These are phyloP conservation scores for Posidonia oceanica DNA, from an alignment of 116 monocot genomes.

Conservation along the genomic window DNA sequence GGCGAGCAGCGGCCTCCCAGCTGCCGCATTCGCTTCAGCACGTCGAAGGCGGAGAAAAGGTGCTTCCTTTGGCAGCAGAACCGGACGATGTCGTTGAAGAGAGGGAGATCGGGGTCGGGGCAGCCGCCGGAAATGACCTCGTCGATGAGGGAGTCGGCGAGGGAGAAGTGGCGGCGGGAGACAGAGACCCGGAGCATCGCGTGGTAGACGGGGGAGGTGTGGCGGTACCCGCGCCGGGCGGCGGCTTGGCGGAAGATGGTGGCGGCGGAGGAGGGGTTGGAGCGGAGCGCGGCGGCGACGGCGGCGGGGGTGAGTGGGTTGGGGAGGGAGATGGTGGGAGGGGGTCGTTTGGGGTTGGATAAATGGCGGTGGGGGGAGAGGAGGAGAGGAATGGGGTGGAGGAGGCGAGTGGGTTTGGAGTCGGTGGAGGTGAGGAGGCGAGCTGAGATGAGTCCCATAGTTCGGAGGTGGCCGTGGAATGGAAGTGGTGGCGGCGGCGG, in stretches of 20 bases:
- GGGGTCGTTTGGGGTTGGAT: slow-evolving; percentile 2
- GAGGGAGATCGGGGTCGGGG: slow-evolving; percentile 34
- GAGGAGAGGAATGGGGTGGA: background rate
- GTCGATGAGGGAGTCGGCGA: slow-evolving; percentile 46
- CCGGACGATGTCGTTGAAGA: slow-evolving; percentile 46
- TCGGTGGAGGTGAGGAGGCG: too few relatives aligned
- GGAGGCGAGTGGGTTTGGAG: background rate
- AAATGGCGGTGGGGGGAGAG: background rate
- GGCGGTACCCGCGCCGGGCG: slow-evolving; percentile 48
- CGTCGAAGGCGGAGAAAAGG: slow-evolving; percentile 79
- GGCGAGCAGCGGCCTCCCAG: slow-evolving; percentile 21
- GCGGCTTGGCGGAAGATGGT: slow-evolving; percentile 81
- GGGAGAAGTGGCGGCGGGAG: slow-evolving; percentile 40
- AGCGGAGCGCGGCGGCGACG: slow-evolving; percentile 32
- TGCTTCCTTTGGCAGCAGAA: slow-evolving; percentile 69
- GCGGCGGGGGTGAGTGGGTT: slow-evolving; percentile 33
- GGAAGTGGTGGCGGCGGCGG: too few relatives aligned
- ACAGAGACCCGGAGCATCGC: slow-evolving; percentile 39
- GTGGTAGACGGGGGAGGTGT: slow-evolving; percentile 42
- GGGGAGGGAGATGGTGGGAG: background rate
- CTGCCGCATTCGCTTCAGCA: slow-evolving; percentile 54
- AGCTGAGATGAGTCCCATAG: too few relatives aligned
- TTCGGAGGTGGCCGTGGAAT: too few relatives aligned
- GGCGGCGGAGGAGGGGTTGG: slow-evolving; percentile 62
- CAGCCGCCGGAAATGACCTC: slow-evolving; percentile 71